Evolutionary conservation across 148 eudicot species (phyloP), one percentile per base, ranked within the genome.

Genomic region (Rhododendron molle): DNA sequence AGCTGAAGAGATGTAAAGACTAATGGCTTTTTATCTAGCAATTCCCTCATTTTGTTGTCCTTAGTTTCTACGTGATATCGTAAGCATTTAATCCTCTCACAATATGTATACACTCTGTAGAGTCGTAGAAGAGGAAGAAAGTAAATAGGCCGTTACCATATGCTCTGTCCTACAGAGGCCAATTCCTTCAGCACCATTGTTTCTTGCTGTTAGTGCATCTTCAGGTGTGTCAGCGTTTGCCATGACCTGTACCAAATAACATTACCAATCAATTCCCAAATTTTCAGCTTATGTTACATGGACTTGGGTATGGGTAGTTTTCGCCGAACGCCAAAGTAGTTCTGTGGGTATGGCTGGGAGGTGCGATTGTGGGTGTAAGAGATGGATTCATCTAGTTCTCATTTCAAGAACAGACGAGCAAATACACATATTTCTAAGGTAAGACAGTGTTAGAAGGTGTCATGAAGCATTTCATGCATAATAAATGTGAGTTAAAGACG

Each of bases 181-280:
- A 88, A 95, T 96, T 52, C 99, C 99, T 92, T 96, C 91, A 81
- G 99, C 99, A 77, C 99, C 99, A 90, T 96, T 95, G 72, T 94
- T 92, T 83, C 99, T 90, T 76, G 99, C 99, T 36, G 98, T 82
- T 81, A 92, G 83, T 71, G 91, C 90, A 90, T 91, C 98, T 76
- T 94, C 95, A 21, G 99, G 99, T 15, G 99, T 93, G 83, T 97
- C 99, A 11, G 98, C 98, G 89, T 97, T 97, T 76, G 99, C 99
- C 99, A 97, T 97, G 78, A 97, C 98, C 99, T 96, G 78, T 87
- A 52, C 65, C 38, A 65, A 83, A 43, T 15, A 28, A 76, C 43
- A 83, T 77, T 81, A 67, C 79, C 38, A n/a, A 60, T 72, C 67
- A 83, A 28, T 23, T 28, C 34, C 34, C 16, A 5, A 73, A 34